Percentiles rank a stretch among this genome's conserved stretches.
phyloP scores from a whole-genome alignment of 768 basidiomycete species.

The Kwoniella botswanensis region DNA sequence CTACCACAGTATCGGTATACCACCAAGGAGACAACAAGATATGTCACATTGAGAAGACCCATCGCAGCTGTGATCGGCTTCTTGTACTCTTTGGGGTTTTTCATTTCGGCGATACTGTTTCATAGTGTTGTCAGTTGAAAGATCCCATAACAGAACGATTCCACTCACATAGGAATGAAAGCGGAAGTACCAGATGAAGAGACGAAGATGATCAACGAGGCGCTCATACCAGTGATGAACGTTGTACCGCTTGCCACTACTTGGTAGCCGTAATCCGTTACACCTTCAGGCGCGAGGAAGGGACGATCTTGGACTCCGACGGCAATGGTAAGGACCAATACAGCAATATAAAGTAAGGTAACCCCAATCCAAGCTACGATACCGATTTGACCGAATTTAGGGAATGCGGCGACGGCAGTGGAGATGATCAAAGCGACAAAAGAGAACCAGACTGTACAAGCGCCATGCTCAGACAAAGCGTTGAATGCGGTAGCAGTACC shows the following conservation, averaged over 20 bases:
- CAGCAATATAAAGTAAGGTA: constrained; percentile 12
- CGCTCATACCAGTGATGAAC: constrained; percentile 43
- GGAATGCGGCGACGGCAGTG: constrained; percentile 19
- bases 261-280: constrained; percentile 23
- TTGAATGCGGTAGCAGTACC: constrained; percentile 23
- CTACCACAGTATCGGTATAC: constrained; percentile 22
- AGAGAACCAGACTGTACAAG: constrained; percentile 28
- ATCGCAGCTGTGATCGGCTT: constrained; percentile 26
- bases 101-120: constrained; percentile 45
- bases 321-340: constrained; percentile 21
- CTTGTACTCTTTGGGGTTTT: constrained; percentile 29
- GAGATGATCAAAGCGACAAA: constrained; percentile 33
- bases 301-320: constrained; percentile 37
- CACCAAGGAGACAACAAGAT: constrained; percentile 20
- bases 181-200: constrained; percentile 36
- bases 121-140: constrained; percentile 21
- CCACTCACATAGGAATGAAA: constrained; percentile 29
- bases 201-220: constrained; percentile 36
- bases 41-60: constrained; percentile 32
- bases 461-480: constrained; percentile 19
- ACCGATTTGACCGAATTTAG: constrained; percentile 21
- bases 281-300: constrained; percentile 22
- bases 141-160: not conserved
- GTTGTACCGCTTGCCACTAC: constrained; percentile 33
- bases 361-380: constrained; percentile 25